Base-by-base conservation (phyloP, 805 yeast species). In the Saccharomycopsis oosterbeekiorum region DNA sequence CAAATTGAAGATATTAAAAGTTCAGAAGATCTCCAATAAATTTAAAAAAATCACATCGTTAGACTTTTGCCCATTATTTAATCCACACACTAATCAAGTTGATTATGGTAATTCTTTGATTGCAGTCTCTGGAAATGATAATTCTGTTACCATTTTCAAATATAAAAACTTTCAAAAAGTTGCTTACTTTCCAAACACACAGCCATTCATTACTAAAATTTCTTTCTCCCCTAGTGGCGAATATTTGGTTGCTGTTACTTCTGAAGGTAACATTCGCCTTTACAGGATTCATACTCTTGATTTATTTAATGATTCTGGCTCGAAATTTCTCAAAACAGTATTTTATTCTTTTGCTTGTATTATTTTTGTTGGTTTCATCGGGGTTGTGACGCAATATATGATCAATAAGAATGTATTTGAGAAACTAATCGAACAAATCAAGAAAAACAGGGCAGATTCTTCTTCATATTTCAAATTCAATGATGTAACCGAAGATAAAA, bases 191-290 rank as follows among this genome's bases (percentile, higher is more conserved):
- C 79, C 79, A 53, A 81, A 86, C 63, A 84, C 88, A 60, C 97
- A 91, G 70, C 75, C 79, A 9, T 88, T 88, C 70, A 84, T 90
- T 59, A 90, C 97, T 0, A 79, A 81, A 54, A 82, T 89, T 10
- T 75, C 82, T 1, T 84, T 89, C 63, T 84, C 90, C 4, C 85
- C 88, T 14, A 78, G 83, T 69, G 90, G 92, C 8, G 73, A 80
- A 58, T 78, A 78, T 60, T 73, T 89, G 57, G 93, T 89, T 2
- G 80, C 89, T 24, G 85, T 84, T 0, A 85, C 93, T 40, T 96
- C 92, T 1, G 88, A 94, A 2, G 85, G 86, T 64, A 79, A 89
- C 1, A 80, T 90, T 36, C 83, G 80, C 66, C 83, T 89, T 9
- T 73, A 85, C 61, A 77, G 75, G 61, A 70, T 89, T 21, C 92